Evolutionary conservation across 768 basidiomycete genomes (phyloP), one percentile per base, ranked within the genome.

Genomic region (Strobilomyces dryophilus): DNA sequence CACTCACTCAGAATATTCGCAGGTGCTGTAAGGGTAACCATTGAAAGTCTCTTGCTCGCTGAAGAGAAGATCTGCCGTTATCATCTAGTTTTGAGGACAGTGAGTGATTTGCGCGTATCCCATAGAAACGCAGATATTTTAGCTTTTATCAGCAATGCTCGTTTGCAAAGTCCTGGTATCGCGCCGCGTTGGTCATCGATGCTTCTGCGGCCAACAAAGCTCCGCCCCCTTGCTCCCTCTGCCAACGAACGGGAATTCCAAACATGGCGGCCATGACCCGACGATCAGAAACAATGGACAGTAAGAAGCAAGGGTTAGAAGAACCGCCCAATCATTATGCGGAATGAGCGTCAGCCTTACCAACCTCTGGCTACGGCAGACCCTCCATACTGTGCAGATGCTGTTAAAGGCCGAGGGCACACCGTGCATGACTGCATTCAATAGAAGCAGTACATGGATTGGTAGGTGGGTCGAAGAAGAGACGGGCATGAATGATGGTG

Each of bases 131-230:
- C 6, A 17, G 2, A 8, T 24, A 20, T 42, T n/a, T 24, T 27
- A 51, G 40, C 57, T 56, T 63, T 63, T 62, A 61, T 59, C 2
- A 29, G 10, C 2, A 6, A n/a, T 6, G 15, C 9, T 8, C 3
- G 3, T 18, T 21, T 21, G 29, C 29, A 9, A 29, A 29, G 29
- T 7, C 29, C 29, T 29, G 29, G 7, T 17, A 62, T 49, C 41
- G 0, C 9, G 45, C 37, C 26, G 39, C 24, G 34, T 11, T 43
- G 24, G 24, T 24, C 24, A 41, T 5, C 36, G 11, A 29, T 29
- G 2, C 29, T 29, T 29, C 29, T 29, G 29, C 29, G 3, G 29
- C 29, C 29, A 29, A 29, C 9, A 29, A 29, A 29, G 9, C 7
- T 29, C 8, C 29, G 29, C 9, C 29, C 29, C 29, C 29, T 29